Percentiles rank a stretch among this genome's conserved stretches.
phyloP scores from a whole-genome alignment of 1,284 basidiomycete species.

The Heterobasidion parviporum region DNA sequence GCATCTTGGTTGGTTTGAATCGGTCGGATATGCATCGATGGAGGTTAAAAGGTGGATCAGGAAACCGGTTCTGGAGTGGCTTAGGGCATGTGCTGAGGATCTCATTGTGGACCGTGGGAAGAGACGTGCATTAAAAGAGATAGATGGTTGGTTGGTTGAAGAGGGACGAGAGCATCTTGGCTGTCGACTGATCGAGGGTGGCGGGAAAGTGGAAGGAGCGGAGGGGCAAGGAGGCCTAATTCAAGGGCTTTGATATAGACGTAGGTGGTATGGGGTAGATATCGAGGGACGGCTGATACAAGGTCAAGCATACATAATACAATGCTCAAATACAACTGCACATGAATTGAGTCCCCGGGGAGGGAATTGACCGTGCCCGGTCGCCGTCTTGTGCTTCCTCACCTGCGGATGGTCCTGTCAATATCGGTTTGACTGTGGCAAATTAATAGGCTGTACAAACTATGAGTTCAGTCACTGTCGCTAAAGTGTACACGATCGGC shows the following conservation, averaged over 20 bases:
- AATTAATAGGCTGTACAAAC: background rate
- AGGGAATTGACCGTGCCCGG: too few relatives aligned
- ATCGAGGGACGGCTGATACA: background rate
- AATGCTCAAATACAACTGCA: background rate
- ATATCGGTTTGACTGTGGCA: too few relatives aligned
- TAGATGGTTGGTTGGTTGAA: constrained; percentile 54
- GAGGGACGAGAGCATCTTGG: constrained; percentile 41
- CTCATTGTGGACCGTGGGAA: constrained; percentile 29
- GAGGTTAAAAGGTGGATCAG: constrained; percentile 60
- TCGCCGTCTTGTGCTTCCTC: too few relatives aligned
- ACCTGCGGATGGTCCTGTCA: too few relatives aligned
- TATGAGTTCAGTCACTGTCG: constrained; percentile 59
- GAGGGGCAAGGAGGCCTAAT: constrained; percentile 30
- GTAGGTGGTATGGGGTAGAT: background rate
- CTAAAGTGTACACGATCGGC: constrained; percentile 64
- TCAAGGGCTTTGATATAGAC: constrained; percentile 22
- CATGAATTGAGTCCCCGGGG: too few relatives aligned
- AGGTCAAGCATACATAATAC: background rate
- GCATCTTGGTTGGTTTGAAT: constrained; percentile 92
- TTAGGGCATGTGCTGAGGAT: constrained; percentile 50
- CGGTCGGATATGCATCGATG: constrained; percentile 29
- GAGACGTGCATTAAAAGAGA: constrained; percentile 29
- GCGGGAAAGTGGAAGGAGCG: constrained; percentile 27
- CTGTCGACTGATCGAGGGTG: constrained; percentile 33
- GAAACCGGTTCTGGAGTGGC: constrained; percentile 70